phyloP scores from a whole-genome alignment of 306 rosid genomes.

The Prunus kanzakura region DNA sequence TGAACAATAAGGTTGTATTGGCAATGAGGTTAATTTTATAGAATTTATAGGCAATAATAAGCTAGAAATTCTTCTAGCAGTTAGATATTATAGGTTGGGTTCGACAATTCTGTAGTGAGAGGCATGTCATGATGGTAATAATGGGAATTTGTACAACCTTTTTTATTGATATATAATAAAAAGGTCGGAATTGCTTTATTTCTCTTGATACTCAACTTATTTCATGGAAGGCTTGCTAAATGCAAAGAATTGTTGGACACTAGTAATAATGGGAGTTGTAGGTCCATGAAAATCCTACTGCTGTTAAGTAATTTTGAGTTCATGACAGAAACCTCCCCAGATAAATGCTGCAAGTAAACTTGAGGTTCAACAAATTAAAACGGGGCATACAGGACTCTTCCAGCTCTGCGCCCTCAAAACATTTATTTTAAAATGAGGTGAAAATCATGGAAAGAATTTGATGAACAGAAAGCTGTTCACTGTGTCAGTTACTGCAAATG shows the following conservation, averaged over 20 bases:
- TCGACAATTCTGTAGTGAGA: background rate
- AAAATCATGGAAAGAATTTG: slow-evolving; percentile 1
- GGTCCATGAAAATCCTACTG: no score
- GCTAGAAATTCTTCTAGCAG: slow-evolving; percentile 14
- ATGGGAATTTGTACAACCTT: background rate
- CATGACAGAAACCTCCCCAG: no score
- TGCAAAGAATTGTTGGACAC: no score
- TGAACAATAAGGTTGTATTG: background rate
- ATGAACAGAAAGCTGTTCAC: background rate
- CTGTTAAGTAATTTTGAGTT: no score
- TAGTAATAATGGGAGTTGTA: no score
- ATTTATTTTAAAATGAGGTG: no score
- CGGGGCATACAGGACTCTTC: no score
- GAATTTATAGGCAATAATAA: slow-evolving; percentile 14
- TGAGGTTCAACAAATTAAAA: no score
- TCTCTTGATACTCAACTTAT: background rate
- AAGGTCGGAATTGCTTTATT: background rate
- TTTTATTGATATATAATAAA: background rate
- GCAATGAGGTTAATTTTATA: background rate
- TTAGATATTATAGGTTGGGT: background rate
- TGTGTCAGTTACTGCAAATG: slow-evolving; percentile 37
- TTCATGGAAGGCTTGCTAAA: background rate
- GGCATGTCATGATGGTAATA: background rate
- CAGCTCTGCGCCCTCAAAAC: no score
- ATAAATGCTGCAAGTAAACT: no score